Percentiles rank a stretch among this genome's conserved stretches.
phyloP scores from a whole-genome alignment of 306 rosid species.

The Fragaria nilgerrensis region DNA sequence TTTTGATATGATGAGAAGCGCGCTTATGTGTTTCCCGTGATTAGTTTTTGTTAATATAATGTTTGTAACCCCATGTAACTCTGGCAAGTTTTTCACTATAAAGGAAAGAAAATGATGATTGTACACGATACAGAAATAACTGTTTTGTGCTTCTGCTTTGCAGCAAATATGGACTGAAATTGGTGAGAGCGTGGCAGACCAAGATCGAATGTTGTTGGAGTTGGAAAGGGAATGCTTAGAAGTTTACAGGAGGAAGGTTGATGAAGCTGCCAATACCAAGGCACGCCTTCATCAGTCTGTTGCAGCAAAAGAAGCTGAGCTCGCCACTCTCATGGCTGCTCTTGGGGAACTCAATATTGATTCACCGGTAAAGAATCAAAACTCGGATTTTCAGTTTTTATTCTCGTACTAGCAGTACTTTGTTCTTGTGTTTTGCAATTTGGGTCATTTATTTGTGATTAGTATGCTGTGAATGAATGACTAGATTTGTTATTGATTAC shows the following conservation, averaged over 20 bases:
- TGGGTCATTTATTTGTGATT: background rate
- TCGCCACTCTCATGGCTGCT: conserved; percentile 83
- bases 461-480: background rate
- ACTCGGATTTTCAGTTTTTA: background rate
- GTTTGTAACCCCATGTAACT: background rate
- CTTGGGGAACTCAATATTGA: conserved; percentile 83
- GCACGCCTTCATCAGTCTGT: conserved; percentile 91
- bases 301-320: conserved; percentile 93
- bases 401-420: background rate
- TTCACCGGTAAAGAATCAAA: conserved; percentile 58
- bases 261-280: conserved; percentile 82
- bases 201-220: conserved; percentile 75
- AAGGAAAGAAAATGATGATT: background rate
- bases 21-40: background rate
- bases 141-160: conserved; percentile 4
- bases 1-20: background rate
- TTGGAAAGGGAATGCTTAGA: conserved; percentile 95
- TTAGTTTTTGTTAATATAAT: background rate
- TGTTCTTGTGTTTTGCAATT: background rate
- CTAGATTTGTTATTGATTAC: background rate
- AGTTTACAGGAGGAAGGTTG: conserved; percentile 82
- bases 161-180: conserved; percentile 98
- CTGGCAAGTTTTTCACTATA: background rate
- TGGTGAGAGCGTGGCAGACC: conserved; percentile 80
- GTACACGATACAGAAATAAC: conserved; percentile 5